Evolutionary conservation across 2,329 filamentous ascomycete species (phyloP), one percentile per base, ranked within the genome.

Genomic region (Phyllosticta paracitricarpa): DNA sequence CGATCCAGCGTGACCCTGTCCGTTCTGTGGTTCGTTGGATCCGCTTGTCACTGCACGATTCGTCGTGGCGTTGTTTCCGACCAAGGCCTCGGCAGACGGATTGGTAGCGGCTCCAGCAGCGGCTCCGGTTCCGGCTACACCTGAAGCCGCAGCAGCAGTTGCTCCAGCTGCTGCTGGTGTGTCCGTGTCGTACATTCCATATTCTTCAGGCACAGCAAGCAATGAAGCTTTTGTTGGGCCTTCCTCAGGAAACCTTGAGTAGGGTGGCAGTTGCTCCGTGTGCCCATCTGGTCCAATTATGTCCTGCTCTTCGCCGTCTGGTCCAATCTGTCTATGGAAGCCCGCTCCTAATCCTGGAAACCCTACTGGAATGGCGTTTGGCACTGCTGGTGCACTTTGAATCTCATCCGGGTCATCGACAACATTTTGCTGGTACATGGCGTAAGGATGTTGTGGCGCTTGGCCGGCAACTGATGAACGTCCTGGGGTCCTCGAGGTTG

Each of bases 261-360:
- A 97, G 0, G 93, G 93, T 12, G 93, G 93, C 19, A 97, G 78
- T 72, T 96, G 90, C 73, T 97, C 93, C 1, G 89, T 87, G 70
- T 97, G 91, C 1, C 92, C 92, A 68, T 96, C 85, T 0, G 89
- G 89, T 1, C 91, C 91, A 58, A 97, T 87, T 59, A 97, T 84
- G 71, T 92, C 91, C 55, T 88, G 90, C 67, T 96, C 92, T 74
- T 96, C 91, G 58, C 90, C 90, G 61, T 91, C 89, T 0, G 89
- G 87, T 0, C 88, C 89, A 58, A 90, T 75, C 58, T 87, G 84
- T 64, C 89, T 80, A 68, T 87, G 88, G 67, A 91, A 96, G 60
- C 81, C 77, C 63, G 82, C 83, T 5, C 79, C 79, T 40, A 85
- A 76, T 5, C 87, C 87, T 6, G 86, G 85, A 66, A 96, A 96